Base-by-base conservation (phyloP, 768 basidiomycete species). In the Leccinum subgranulosum region DNA sequence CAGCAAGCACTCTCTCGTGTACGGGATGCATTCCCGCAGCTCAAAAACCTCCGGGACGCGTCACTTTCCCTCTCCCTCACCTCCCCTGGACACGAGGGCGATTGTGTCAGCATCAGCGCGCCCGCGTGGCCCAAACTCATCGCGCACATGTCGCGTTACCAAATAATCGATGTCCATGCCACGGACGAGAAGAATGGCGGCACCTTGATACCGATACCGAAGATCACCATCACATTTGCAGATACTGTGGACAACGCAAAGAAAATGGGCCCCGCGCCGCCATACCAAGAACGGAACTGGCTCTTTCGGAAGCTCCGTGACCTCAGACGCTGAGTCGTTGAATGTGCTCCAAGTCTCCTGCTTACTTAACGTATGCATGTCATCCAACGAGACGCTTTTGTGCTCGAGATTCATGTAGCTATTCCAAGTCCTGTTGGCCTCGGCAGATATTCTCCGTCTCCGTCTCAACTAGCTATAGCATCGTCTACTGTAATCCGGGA, bases 1-100 rank as follows among this genome's bases (percentile, higher is more conserved):
- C 41, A 84, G 83, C 69, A 79, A 71, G 84, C 84, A 0, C 64
- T 86, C 29, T 72, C 75, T 25, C 73, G 78, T 39, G 83, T 80
- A 4, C 76, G 77, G 43, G 74, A 79, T 55, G 83, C 80, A 45
- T 85, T 81, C 36, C 69, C 75, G 2, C 73, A 64, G 43, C 77
- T 85, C 27, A 65, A 61, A 7, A 57, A 65, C 7, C 58, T 79
- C 8, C 63, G 74, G 0, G 73, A 77, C 29, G 69, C 77, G 3
- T 74, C 76, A 3, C 77, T 86, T 6, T 70, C 75, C 6, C 81
- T 86, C 60, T 74, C 72, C 33, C 65, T 81, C 17, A 72, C 74
- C 6, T 60, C 71, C 2, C 64, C 75, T 25, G 69, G 73, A 10
- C 70, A 72, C 1, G 60, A 71, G 4, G 57, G 66, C 56, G 65